These are phyloP conservation scores for Zygosaccharomyces gambellarensis DNA, from an alignment of 805 yeast genomes.

Conservation along the genomic window DNA sequence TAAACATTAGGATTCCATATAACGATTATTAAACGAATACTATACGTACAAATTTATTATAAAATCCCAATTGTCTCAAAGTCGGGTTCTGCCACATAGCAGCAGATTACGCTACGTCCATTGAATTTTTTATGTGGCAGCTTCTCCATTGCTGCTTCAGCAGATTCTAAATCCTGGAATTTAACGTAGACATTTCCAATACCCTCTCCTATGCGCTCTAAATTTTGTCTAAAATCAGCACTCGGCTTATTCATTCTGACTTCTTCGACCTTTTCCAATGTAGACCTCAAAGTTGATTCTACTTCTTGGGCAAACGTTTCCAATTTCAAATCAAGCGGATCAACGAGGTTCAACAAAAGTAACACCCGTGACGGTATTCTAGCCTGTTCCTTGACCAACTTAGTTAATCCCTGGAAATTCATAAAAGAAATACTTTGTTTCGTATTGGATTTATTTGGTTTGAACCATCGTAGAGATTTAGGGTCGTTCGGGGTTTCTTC, in stretches of 20 bases:
- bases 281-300: slow-evolving; percentile 42
- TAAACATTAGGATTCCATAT: slow-evolving; percentile 15
- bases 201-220: slow-evolving; percentile 46
- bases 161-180: slow-evolving; percentile 48
- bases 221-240: slow-evolving; percentile 40
- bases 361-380: slow-evolving; percentile 44
- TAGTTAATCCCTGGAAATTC: slow-evolving; percentile 36
- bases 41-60: slow-evolving; percentile 5
- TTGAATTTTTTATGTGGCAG: slow-evolving; percentile 64
- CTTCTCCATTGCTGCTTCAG: slow-evolving; percentile 50
- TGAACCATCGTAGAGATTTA: slow-evolving; percentile 13
- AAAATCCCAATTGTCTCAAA: slow-evolving; percentile 40
- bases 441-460: slow-evolving; percentile 22
- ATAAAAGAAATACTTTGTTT: slow-evolving; percentile 21
- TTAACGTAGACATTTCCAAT: slow-evolving; percentile 70
- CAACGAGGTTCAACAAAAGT: slow-evolving; percentile 60
- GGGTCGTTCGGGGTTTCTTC: slow-evolving; percentile 5
- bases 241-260: slow-evolving; percentile 59
- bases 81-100: slow-evolving; percentile 57
- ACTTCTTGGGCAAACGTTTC: slow-evolving; percentile 46
- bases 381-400: slow-evolving; percentile 30
- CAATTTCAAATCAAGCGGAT: slow-evolving; percentile 58
- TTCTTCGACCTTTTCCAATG: slow-evolving; percentile 41
- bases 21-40: slow-evolving; percentile 6
- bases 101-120: slow-evolving; percentile 63